phyloP scores from a whole-genome alignment of 306 rosid species.

The Vigna unguiculata region DNA sequence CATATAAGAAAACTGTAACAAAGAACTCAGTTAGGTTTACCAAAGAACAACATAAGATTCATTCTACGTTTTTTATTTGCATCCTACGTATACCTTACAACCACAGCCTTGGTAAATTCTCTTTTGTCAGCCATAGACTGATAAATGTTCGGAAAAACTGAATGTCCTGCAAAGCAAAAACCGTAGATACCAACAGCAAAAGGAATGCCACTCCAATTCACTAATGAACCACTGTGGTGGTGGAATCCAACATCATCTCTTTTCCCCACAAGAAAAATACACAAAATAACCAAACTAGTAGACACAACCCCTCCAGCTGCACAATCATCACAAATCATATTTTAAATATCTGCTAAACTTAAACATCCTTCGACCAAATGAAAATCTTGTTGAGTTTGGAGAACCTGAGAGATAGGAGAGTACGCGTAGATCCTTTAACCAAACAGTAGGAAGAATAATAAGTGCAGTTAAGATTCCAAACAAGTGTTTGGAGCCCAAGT shows the following conservation, averaged over 20 bases:
- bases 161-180: constrained; percentile 85
- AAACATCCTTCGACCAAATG: not conserved
- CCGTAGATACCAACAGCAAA: constrained; percentile 82
- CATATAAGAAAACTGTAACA: constrained; percentile 69
- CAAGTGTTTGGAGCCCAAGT: constrained; percentile 66
- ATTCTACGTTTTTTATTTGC: too few relatives aligned
- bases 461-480: constrained; percentile 73
- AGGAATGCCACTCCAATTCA: constrained; percentile 79
- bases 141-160: constrained; percentile 83
- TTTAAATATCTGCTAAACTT: constrained; percentile 21
- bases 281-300: constrained; percentile 56
- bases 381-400: constrained; percentile 32
- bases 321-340: constrained; percentile 40
- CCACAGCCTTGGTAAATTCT: constrained; percentile 61
- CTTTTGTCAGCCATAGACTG: constrained; percentile 86
- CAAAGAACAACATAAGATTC: constrained; percentile 2
- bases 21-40: constrained; percentile 27
- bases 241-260: constrained; percentile 68
- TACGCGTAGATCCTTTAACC: constrained; percentile 78
- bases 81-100: not conserved
- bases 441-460: constrained; percentile 81
- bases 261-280: constrained; percentile 68
- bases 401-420: constrained; percentile 82
- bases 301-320: constrained; percentile 83
- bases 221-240: constrained; percentile 52